Base-by-base conservation (phyloP, 2,329 filamentous ascomycete genomes). In the Microcera coccophila region DNA sequence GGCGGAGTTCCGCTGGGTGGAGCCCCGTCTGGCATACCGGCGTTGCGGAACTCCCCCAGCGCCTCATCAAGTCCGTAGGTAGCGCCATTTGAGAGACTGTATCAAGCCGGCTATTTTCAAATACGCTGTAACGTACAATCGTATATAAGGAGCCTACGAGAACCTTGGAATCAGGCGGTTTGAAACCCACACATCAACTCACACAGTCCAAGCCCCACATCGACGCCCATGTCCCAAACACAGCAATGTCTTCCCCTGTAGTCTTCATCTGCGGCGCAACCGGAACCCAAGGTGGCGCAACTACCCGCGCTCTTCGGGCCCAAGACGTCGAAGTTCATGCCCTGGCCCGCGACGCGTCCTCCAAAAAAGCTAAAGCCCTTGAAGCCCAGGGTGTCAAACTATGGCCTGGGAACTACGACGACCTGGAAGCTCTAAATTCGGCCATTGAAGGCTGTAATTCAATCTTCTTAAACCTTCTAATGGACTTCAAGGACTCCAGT, bases 211-310 rank as follows among this genome's bases (percentile, higher is more conserved):
- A 14, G 26, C 28, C 11, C 15, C 19, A 39, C 7, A 37, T 3
- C 19, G n/a, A 19, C 10, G 8, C 26, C 12, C 19, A 32, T 18
- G 7, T 26, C n/a, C n/a, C 26, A 9, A 44, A 16, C 14, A 28
- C 20, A 52, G 58, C 34, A 53, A 48, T 68, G 64, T 32, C 61
- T 40, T 46, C 61, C 47, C 41, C 44, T 9, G 61, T 49, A 18
- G 59, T 65, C 24, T 72, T 71, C 47, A 60, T 72, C 44, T 59
- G 56, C 42, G 63, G 61, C 38, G 66, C 64, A 5, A 72, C 70
- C 2, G 69, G 70, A 20, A 61, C 47, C 31, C 67, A 70, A 45
- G 70, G 70, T 36, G 59, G 59, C 4, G 59, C 64, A 9, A 44
- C 71, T 19, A 58, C 62, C 39, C 55, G 58, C 21, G 52, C 61